phyloP scores from a whole-genome alignment of 2,329 filamentous ascomycete species.

The Colletotrichum siamense region DNA sequence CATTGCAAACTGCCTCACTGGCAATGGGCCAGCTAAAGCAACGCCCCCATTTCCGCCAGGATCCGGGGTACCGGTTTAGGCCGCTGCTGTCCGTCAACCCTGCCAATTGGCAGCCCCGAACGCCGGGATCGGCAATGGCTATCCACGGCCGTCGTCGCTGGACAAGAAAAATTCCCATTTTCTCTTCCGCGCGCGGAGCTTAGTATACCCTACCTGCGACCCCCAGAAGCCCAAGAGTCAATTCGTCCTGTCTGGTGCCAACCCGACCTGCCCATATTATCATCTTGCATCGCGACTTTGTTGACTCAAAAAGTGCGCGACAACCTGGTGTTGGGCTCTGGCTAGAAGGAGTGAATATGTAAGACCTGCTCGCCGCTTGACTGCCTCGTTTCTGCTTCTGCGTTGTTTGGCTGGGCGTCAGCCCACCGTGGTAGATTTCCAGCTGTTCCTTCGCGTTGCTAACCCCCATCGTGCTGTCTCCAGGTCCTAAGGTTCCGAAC shows the following conservation, averaged over 20 bases:
- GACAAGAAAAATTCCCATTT: constrained; percentile 16
- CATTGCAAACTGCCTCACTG: background rate
- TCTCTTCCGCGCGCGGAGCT: constrained; percentile 22
- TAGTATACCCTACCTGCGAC: background rate
- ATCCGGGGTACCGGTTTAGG: constrained; percentile 19
- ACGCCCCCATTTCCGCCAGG: background rate
- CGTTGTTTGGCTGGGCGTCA: background rate
- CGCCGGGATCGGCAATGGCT: constrained; percentile 23
- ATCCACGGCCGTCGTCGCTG: constrained; percentile 15
- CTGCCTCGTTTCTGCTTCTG: background rate
- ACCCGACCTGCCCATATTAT: background rate
- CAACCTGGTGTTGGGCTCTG: background rate
- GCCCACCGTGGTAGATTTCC: background rate
- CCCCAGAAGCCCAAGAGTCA: background rate
- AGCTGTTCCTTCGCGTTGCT: constrained; percentile 15
- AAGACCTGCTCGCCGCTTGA: background rate
- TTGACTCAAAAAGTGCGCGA: background rate
- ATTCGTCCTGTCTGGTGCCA: background rate
- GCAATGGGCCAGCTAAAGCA: background rate
- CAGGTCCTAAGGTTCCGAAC: constrained; percentile 10
- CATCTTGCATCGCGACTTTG: background rate
- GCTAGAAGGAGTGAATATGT: background rate
- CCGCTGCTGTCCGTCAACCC: constrained; percentile 7
- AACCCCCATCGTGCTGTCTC: constrained; percentile 23
- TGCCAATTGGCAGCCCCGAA: constrained; percentile 8